Evolutionary conservation across 306 rosid genomes (phyloP), one percentile per base, ranked within the genome.

Genomic region (Acmispon strigosus): DNA sequence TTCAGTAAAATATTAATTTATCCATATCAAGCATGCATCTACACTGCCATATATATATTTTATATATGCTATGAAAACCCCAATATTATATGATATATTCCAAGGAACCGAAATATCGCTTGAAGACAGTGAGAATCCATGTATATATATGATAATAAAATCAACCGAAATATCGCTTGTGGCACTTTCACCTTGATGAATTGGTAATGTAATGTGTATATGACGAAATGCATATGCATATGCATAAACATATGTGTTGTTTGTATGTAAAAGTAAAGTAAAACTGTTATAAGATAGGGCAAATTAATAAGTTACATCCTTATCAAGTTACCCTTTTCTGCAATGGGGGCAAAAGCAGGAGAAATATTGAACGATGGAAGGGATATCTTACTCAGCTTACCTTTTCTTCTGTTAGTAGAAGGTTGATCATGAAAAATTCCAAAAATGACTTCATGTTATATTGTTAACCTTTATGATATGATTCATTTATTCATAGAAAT

Each of bases 11-110:
- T 81, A 76, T 57, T 44, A 58, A 20, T 76, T 64, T 65, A 65
- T 62, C 78, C 84, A 69, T 75, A 63, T 10, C 77, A n/a, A 56
- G 74, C 75, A 58, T 76, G 75, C 81, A 20, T 44, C 29, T 20
- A 19, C 32, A 10, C 52, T 67, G 8, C 42, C 36, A 42, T 59
- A 67, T 27, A 11, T 16, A 53, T 39, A 44, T 7, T 32, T 15
- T 14, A 0, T 18, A 22, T 56, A 47, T 2, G 37, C 3, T 32
- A 32, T 32, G 12, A 20, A 24, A 47, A 22, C 12, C 45, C 17
- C 6, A 29, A 52, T 48, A 34, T 48, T 62, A 49, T 76, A 27
- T 27, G 32, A 27, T 39, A 69, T 77, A 10, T 32, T 61, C 52
- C 44, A 24, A 17, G 70, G 78, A 72, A 79, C 51, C 60, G 1